Percentiles rank a stretch among this genome's conserved stretches.
Evolutionary conservation across 495 filamentous ascomycete genomes (phyloP).

Genomic region (Penicillium arizonense): DNA sequence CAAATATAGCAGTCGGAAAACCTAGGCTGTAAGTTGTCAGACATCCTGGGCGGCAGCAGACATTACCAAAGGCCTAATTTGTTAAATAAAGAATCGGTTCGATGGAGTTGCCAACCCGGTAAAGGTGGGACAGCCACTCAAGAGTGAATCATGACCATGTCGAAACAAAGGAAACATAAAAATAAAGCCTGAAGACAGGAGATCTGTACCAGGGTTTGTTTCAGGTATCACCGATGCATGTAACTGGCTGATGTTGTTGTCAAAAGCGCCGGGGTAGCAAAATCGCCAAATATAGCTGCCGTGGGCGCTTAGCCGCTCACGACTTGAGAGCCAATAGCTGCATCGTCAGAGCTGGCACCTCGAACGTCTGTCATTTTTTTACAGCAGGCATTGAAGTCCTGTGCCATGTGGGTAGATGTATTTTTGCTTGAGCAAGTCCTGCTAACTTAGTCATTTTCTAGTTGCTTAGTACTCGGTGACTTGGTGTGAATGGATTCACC

Average conservation of each 20-base stretch:
- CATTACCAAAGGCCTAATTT: background rate
- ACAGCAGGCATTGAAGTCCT: background rate
- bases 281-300: conserved; percentile 20
- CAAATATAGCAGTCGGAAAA: conserved; percentile 8
- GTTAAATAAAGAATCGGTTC: conserved; percentile 14
- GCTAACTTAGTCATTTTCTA: no score
- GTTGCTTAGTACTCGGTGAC: background rate
- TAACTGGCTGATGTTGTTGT: conserved; percentile 8
- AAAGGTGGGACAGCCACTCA: conserved; percentile 13
- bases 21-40: background rate
- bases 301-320: conserved; percentile 24
- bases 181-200: conserved; percentile 16
- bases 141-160: conserved; percentile 5
- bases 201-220: conserved; percentile 14
- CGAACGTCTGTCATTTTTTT: conserved; percentile 8
- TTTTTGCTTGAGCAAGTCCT: background rate
- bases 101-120: conserved; percentile 10
- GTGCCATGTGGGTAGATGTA: background rate
- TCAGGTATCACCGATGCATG: conserved; percentile 18
- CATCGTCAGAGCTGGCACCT: background rate
- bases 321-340: conserved; percentile 15
- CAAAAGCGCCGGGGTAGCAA: conserved; percentile 7
- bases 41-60: conserved; percentile 13
- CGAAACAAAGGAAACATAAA: conserved; percentile 19
- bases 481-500: conserved; percentile 1